A percentile compares a stretch with the other conserved stretches of the same genome.
Conservation (phyloP, 768 basidiomycete species). For the Sarcomyxa edulis region DNA sequence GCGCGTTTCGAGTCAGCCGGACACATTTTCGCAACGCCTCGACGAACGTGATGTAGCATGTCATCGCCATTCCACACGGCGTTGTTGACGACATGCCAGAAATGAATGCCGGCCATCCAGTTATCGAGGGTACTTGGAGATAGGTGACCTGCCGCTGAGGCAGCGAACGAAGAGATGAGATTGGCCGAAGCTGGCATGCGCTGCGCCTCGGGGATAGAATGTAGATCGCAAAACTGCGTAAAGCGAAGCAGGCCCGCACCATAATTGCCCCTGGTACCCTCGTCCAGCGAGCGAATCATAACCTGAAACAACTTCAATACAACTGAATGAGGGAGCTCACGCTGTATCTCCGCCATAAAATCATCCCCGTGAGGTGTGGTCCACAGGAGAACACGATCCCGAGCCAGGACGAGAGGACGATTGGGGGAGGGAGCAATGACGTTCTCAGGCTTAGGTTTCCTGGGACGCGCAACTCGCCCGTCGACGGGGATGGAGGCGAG, state of each 20-base stretch:
- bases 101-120: conserved; percentile 21
- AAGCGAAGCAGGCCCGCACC: conserved; percentile 24
- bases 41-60: conserved; percentile 5
- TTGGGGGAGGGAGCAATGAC: conserved; percentile 2
- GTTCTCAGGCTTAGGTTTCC: conserved; percentile 5
- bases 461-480: conserved; percentile 2
- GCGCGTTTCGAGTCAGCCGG: conserved; percentile 10
- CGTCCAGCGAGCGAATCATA: conserved; percentile 3
- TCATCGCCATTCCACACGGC: conserved; percentile 22
- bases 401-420: conserved; percentile 14
- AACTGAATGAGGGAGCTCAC: too few relatives aligned
- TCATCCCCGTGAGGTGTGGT: conserved; percentile 9
- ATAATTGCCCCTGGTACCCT: conserved; percentile 17
- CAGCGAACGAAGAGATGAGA: conserved; percentile 21
- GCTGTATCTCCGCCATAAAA: too few relatives aligned
- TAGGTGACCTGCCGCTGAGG: conserved; percentile 8
- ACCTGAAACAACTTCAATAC: too few relatives aligned
- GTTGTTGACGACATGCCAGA: conserved; percentile 28
- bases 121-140: conserved; percentile 17
- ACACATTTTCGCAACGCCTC: conserved; percentile 11
- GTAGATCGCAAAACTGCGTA: conserved; percentile 23
- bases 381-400: conserved; percentile 14
- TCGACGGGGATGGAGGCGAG: neutral
- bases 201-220: conserved; percentile 13
- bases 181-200: conserved; percentile 22